Conservation (phyloP, 2,329 filamentous ascomycete genomes). For the Fusarium sp. region DNA sequence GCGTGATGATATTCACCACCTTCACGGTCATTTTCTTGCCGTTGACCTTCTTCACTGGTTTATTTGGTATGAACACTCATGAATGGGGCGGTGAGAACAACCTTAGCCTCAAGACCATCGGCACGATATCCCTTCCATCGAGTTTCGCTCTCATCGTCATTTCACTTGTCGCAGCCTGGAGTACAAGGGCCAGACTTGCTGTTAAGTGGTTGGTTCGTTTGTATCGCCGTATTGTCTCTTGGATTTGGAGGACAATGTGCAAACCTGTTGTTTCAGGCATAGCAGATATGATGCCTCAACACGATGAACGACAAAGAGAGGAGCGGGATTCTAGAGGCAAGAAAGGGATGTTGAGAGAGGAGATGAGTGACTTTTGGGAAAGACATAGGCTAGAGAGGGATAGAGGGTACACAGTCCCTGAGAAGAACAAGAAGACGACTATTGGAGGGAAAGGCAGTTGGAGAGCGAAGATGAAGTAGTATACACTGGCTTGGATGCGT, state of each 20-base stretch:
- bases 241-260: constrained; percentile 41
- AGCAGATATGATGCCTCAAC: constrained; percentile 31
- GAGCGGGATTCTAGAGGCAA: constrained; percentile 32
- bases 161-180: constrained; percentile 68
- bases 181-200: constrained; percentile 54
- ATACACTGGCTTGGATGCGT: background rate
- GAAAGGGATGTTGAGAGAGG: constrained; percentile 40
- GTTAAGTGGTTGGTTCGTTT: constrained; percentile 41
- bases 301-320: constrained; percentile 33
- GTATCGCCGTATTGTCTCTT: constrained; percentile 24
- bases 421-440: constrained; percentile 49
- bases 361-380: constrained; percentile 57
- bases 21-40: constrained; percentile 73
- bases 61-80: constrained; percentile 73
- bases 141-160: constrained; percentile 61
- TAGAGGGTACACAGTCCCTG: constrained; percentile 53
- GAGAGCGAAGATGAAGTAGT: constrained; percentile 23
- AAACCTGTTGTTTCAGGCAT: constrained; percentile 33
- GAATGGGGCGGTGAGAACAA: constrained; percentile 67
- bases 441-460: constrained; percentile 18
- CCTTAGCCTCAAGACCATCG: constrained; percentile 58
- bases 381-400: constrained; percentile 54
- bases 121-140: constrained; percentile 59
- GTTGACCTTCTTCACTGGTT: constrained; percentile 71
- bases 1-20: constrained; percentile 74